Evolutionary conservation across 2,329 filamentous ascomycete genomes (phyloP), one percentile per base, ranked within the genome.

Genomic region (Trichoderma semiorbis): DNA sequence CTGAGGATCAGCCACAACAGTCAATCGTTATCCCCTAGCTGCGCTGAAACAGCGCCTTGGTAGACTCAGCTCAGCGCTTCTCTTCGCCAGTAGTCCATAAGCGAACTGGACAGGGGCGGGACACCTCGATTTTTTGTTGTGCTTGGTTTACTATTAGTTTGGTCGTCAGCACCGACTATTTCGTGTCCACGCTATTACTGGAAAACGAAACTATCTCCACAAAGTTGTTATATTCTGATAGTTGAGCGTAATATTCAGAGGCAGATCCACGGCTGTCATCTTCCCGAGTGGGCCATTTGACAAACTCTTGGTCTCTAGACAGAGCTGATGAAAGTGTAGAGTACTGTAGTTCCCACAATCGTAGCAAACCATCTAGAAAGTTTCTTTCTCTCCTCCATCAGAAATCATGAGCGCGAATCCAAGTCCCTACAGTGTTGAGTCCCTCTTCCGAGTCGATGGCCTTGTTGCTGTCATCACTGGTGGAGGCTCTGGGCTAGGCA

Each of bases 391-490:
- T 58, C 26, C 8, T 32, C 28, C 28, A 60, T 8, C 21, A 43
- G n/a, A 21, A 12, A 34, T 30, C 14, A 11, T 12, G 55, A 53
- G n/a, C 21, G n/a, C 76, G 74, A 58, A 57, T 6, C 57, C 73
- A 4, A 60, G 6, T 14, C 70, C 73, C 2, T 75, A 75, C 62
- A 72, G 61, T 21, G 72, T 69, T 14, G 72, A 73, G 39, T 73
- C 72, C n/a, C 80, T 89, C 55, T 89, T 89, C 77, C 83, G 83
- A 50, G 85, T 87, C 67, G 81, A 86, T 26, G 86, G 85, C n/a
- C 78, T 89, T 24, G 85, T 89, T 5, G 87, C 86, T 14, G 85
- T 89, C 63, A 82, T 90, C 64, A 90, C 88, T 0, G 87, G 88
- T 4, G 88, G 87, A 18, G 87, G 88, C 58, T 85, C 85, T 72